These are phyloP conservation scores for Collybia nuda DNA, from an alignment of 768 basidiomycete species.

Conservation along the genomic window DNA sequence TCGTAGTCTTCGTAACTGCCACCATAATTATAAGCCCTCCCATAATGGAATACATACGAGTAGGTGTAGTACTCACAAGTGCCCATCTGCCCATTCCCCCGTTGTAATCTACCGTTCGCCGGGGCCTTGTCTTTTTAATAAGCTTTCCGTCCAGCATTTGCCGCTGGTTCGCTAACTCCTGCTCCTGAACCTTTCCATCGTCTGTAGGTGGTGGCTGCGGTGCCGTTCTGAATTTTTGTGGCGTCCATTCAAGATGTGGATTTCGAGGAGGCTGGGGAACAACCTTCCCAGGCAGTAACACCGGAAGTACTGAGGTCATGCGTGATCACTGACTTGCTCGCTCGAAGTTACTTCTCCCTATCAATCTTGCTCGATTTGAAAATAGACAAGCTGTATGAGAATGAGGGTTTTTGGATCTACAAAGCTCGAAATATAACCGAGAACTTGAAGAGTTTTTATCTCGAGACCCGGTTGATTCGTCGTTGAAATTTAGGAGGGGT, in stretches of 20 bases:
- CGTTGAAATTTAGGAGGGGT: too few species aligned
- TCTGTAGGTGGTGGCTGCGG: conserved; percentile 81
- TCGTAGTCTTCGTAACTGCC: conserved; percentile 72
- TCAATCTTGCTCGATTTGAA: too few species aligned
- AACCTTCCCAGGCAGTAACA: conserved; percentile 52
- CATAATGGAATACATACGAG: not conserved
- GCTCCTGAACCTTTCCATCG: conserved; percentile 72
- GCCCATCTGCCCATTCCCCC: conserved; percentile 86
- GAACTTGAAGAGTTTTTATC: too few species aligned
- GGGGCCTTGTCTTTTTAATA: conserved; percentile 88
- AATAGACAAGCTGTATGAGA: too few species aligned
- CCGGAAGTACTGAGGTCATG: conserved; percentile 38
- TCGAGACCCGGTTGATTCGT: too few species aligned
- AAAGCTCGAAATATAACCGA: too few species aligned
- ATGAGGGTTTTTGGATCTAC: too few species aligned
- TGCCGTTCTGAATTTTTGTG: conserved; percentile 65
- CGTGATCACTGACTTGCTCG: not conserved
- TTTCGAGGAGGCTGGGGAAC: conserved; percentile 32
- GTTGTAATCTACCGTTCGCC: conserved; percentile 94
- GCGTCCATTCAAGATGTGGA: conserved; percentile 70
- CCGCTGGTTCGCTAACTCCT: conserved; percentile 73
- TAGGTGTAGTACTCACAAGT: conserved; percentile 52
- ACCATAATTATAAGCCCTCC: conserved; percentile 8
- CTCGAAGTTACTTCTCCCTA: too few species aligned
- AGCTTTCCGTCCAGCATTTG: conserved; percentile 78